Base-by-base conservation (phyloP, 2,329 filamentous ascomycete species). In the Neonectria faginata region DNA sequence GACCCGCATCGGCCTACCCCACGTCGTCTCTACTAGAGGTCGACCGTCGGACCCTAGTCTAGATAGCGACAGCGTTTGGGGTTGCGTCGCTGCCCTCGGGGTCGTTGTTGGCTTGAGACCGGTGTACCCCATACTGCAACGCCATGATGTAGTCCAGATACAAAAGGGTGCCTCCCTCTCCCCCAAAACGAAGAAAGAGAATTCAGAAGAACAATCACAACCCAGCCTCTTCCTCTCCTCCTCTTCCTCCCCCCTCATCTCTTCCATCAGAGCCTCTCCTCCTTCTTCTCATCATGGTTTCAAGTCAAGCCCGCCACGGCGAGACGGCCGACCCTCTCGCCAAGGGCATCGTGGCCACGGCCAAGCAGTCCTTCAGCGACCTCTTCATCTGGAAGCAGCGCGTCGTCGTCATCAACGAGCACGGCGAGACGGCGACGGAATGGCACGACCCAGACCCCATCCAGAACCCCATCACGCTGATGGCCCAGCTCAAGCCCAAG, bases 331-430 rank as follows among this genome's bases (percentile, higher is more conserved):
- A 92, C 67, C 88, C 89, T 20, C 77, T 92, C 63, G 89, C 89
- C 36, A 88, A 87, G 77, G 91, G 91, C 45, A 84, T 88, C 54
- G 66, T 88, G 42, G 82, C 90, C 29, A 90, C 89, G 1, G 88
- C 89, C 11, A 90, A 86, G 73, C 90, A 92, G 75, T 83, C 86
- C 39, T 83, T 85, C 70, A 76, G 78, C 11, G 91, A 92, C 71
- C 85, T 92, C 64, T 91, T 92, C 81, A 84, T 83, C 71, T 94
- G 91, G 90, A 89, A 91, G 77, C 89, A 93, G 79, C 86, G 91
- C 64, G 88, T 92, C 11, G 86, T 91, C 42, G 83, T 91, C 62
- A 85, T 81, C 59, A 91, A 91, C 68, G 85, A 88, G 31, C 82
- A 84, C 71, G 90, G 90, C 62, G 90, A 93, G 76, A 85, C 86